Evolutionary conservation across 768 basidiomycete genomes (phyloP), one percentile per base, ranked within the genome.

Genomic region (Rhizopogon salebrosus): DNA sequence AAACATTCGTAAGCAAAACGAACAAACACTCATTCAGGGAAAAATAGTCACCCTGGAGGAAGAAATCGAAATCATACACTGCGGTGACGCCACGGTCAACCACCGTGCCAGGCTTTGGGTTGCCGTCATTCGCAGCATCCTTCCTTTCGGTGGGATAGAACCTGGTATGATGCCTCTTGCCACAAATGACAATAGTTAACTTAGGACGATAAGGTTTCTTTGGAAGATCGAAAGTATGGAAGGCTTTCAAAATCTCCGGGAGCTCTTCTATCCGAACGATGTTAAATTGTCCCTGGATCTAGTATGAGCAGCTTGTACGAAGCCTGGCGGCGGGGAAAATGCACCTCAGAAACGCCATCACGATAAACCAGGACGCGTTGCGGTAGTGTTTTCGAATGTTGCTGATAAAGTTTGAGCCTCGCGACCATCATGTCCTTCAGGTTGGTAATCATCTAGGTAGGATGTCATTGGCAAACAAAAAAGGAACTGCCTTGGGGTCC

Each of bases 261-360:
- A 68, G 68, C 55, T 80, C 79, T 23, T 77, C 70, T 14, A 20
- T 16, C 27, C 76, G 65, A 27, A 82, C 79, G 9, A 65, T 72
- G 9, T 64, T 49, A 56, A 79, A 82, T 70, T 80, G 80, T 1
- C 79, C 79, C 71, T 79, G 49, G 11, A 49, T 46, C 29, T 16
- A 36, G 34, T 37, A 37, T 68, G 53, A 68, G 51, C 31, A 18
- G 3, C 10, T 9, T 11, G 38, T 49, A 48, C 39, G 14, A 7
- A 53, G 9, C 22, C 6, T 22, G 29, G 45, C 14, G 10, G 3
- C 3, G 41, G 18, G 34, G 22, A 52, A 24, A 41, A 40, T 69
- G 34, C 48, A 85, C 88, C 70, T 91, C 89, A 2, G 88, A 89
- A 26, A 92, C 88, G 45, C 90, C 90, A 63, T 92, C 90, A 7